A percentile compares a stretch with the other conserved stretches of the same genome.
Conservation (phyloP, 306 rosid species). For the Begonia masoniana region DNA sequence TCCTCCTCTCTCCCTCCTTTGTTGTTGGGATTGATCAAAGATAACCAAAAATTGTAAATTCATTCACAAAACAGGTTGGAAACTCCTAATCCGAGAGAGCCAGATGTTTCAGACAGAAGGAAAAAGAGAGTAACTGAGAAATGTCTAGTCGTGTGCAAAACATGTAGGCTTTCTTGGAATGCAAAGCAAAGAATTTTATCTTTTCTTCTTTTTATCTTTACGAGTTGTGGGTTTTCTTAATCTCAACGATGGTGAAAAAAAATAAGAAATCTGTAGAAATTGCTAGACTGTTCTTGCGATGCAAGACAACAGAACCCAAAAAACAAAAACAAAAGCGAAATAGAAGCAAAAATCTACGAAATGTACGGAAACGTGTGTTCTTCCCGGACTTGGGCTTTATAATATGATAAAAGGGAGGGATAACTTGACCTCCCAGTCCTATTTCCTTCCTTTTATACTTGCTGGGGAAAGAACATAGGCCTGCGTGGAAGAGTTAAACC, state of each 20-base stretch:
- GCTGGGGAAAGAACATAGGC: not conserved
- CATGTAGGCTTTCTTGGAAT: not conserved
- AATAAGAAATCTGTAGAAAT: no score
- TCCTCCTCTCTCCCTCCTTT: not conserved
- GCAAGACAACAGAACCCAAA: no score
- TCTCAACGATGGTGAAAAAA: not conserved
- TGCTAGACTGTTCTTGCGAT: no score
- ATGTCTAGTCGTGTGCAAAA: not conserved
- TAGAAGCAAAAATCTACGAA: not conserved
- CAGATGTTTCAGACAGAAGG: not conserved
- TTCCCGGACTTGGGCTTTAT: not conserved
- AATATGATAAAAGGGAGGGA: not conserved
- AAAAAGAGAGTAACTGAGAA: not conserved
- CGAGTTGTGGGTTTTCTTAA: not conserved
- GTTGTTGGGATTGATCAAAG: no score
- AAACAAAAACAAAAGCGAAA: not conserved
- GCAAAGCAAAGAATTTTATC: not conserved
- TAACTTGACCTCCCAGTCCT: not conserved
- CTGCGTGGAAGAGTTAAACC: no score
- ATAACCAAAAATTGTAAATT: no score
- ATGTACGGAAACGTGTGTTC: not conserved
- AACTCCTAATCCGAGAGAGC: not conserved
- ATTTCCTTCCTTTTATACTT: slow-evolving; percentile 2
- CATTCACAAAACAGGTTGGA: no score
- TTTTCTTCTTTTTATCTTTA: not conserved